Conservation (phyloP, 495 filamentous ascomycete species). For the Entonaema liquescens region DNA sequence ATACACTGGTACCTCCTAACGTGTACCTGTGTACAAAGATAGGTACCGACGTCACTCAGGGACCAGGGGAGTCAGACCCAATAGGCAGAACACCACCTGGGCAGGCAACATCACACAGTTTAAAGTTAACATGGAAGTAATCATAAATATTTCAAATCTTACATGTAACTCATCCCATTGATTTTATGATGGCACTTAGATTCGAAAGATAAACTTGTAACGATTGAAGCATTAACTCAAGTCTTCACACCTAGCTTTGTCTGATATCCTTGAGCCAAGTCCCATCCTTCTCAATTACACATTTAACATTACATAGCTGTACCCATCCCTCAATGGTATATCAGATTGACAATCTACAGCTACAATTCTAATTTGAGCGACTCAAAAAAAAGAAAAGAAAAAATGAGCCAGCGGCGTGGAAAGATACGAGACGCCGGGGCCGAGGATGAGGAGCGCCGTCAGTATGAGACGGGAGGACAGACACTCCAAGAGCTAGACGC, state of each 20-base stretch:
- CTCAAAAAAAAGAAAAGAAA: background rate
- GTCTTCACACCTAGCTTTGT: background rate
- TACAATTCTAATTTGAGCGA: background rate
- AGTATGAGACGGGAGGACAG: slow-evolving; percentile 55
- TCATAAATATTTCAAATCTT: background rate
- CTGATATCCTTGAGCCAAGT: background rate
- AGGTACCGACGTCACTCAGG: background rate
- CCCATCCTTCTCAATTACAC: background rate
- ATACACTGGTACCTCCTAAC: background rate
- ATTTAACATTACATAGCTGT: background rate
- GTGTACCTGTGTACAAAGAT: slow-evolving; percentile 6
- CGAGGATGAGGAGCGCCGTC: slow-evolving; percentile 58
- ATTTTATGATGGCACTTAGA: background rate
- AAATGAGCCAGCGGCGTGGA: slow-evolving; percentile 40
- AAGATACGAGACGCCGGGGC: slow-evolving; percentile 61
- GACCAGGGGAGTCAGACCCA: too few relatives aligned
- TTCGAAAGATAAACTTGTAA: background rate
- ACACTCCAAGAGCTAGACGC: slow-evolving; percentile 66
- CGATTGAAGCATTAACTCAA: background rate
- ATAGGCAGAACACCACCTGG: slow-evolving; percentile 23
- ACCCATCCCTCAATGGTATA: too few relatives aligned
- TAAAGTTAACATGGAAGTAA: background rate
- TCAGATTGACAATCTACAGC: too few relatives aligned
- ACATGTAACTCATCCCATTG: background rate
- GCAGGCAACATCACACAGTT: background rate